phyloP scores from a whole-genome alignment of 176 grass and related monocot species.

The Paspalum vaginatum region DNA sequence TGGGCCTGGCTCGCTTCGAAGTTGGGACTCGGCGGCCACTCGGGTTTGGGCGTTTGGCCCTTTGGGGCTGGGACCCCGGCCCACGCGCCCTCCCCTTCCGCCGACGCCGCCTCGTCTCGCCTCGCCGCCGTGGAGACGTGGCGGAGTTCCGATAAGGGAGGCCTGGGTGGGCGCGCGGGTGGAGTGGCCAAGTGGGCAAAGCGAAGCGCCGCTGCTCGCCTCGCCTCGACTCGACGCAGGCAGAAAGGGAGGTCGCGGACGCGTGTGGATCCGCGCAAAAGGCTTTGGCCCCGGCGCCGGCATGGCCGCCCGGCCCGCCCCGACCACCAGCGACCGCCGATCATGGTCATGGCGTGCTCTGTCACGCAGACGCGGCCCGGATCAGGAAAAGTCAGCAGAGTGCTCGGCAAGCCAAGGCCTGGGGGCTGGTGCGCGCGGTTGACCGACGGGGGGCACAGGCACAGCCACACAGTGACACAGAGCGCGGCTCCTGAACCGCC shows the following conservation, averaged over 20 bases:
- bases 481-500: neutral
- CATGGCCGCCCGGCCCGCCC: neutral
- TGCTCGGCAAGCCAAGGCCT: neutral
- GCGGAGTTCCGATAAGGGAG: too few relatives aligned
- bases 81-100: too few relatives aligned
- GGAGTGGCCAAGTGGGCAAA: neutral
- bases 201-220: neutral
- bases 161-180: neutral
- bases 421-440: neutral
- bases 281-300: neutral
- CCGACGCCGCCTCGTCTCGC: too few relatives aligned
- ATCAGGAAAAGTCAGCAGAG: neutral
- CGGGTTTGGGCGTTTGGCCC: too few relatives aligned
- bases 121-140: too few relatives aligned
- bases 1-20: neutral
- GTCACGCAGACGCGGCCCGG: too few relatives aligned
- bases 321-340: neutral
- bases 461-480: too few relatives aligned
- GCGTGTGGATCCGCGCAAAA: neutral
- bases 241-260: neutral
- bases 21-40: neutral
- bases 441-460: neutral
- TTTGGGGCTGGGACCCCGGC: too few relatives aligned
- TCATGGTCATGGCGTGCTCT: too few relatives aligned
- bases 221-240: too few relatives aligned